Percentiles rank a stretch among this genome's conserved stretches.
These are phyloP conservation scores for Epichloe hybrida DNA, from an alignment of 2,329 filamentous ascomycete genomes.

Conservation along the genomic window DNA sequence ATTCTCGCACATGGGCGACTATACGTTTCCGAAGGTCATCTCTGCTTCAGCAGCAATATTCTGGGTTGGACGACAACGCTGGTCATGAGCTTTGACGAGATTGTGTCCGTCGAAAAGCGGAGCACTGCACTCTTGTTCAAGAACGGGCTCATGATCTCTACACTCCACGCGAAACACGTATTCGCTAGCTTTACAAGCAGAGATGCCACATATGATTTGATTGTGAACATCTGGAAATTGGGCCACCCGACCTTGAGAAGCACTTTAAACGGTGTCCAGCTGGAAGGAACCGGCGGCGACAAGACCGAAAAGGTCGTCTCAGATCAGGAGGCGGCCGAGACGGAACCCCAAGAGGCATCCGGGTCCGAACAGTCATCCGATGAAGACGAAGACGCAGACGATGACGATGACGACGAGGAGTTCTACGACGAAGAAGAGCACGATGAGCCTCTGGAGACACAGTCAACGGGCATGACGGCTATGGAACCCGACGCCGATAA, in stretches of 20 bases:
- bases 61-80: conserved; percentile 95
- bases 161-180: conserved; percentile 84
- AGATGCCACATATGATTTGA: conserved; percentile 91
- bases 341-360: conserved; percentile 37
- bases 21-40: conserved; percentile 92
- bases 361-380: conserved; percentile 50
- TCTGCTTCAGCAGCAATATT: conserved; percentile 98
- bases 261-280: conserved; percentile 73
- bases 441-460: conserved; percentile 55
- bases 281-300: conserved; percentile 73
- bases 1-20: conserved; percentile 87
- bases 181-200: conserved; percentile 92
- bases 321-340: conserved; percentile 22
- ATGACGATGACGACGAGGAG: conserved; percentile 50
- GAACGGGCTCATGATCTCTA: conserved; percentile 94
- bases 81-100: conserved; percentile 96
- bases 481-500: conserved; percentile 46
- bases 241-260: conserved; percentile 86
- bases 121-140: conserved; percentile 92
- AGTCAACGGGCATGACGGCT: conserved; percentile 24
- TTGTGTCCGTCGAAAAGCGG: conserved; percentile 92
- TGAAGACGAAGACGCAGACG: conserved; percentile 51
- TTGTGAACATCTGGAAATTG: conserved; percentile 97
- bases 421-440: conserved; percentile 71
- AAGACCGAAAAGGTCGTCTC: conserved; percentile 74